These are phyloP conservation scores for Colletotrichum aenigma DNA, from an alignment of 2,329 filamentous ascomycete genomes.

Conservation along the genomic window DNA sequence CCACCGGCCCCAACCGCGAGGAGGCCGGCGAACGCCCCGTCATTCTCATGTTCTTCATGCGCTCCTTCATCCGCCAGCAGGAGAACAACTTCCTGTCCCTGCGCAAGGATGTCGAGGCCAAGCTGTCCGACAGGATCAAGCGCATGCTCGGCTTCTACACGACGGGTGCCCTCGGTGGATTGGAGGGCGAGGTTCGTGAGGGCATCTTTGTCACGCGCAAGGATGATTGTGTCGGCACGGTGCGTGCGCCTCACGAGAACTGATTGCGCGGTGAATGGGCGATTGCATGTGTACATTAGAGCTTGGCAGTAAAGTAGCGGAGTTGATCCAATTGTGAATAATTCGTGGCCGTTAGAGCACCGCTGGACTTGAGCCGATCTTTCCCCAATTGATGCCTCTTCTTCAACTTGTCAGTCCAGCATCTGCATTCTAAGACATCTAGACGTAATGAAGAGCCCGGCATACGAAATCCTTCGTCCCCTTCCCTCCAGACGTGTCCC, in stretches of 20 bases:
- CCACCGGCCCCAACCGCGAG: not conserved
- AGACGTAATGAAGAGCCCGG: not conserved
- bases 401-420: not conserved
- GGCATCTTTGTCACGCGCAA: not conserved
- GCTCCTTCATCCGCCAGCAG: not conserved
- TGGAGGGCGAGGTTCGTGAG: not conserved
- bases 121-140: not conserved
- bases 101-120: constrained; percentile 4
- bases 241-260: not conserved
- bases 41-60: constrained; percentile 1
- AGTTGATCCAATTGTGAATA: not conserved
- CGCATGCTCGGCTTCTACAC: not conserved
- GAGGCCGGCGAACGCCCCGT: not conserved
- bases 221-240: not conserved
- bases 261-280: not conserved
- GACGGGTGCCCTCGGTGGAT: not conserved
- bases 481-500: not conserved
- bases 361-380: not conserved
- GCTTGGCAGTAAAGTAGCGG: not conserved
- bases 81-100: constrained; percentile 3
- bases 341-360: not conserved
- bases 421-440: not conserved
- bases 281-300: not conserved
- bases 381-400: not conserved
- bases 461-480: not conserved